These are phyloP conservation scores for Pyracantha coccinea DNA, from an alignment of 331 rosid genomes.

Conservation along the genomic window DNA sequence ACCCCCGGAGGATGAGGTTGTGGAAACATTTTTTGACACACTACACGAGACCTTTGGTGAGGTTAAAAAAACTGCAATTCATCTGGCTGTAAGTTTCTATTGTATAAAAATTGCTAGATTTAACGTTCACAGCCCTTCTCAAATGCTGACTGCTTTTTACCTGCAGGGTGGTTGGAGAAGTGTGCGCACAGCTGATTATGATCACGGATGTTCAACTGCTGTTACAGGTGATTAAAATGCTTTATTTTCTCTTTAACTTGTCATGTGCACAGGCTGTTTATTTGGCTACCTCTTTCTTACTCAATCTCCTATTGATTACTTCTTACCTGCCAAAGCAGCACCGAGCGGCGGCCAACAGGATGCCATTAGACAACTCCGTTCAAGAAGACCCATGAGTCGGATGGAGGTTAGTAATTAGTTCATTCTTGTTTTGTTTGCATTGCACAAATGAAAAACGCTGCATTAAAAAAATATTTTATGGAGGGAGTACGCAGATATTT, in stretches of 20 bases:
- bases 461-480: neutral
- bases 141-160: constrained; percentile 13
- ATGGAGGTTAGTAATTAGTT: constrained; percentile 56
- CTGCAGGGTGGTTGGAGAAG: constrained; percentile 68
- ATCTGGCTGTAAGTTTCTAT: constrained; percentile 18
- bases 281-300: neutral
- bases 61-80: constrained; percentile 47
- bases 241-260: constrained; percentile 13
- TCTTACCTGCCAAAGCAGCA: constrained; percentile 43
- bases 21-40: constrained; percentile 58
- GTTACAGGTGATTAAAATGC: constrained; percentile 49
- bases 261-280: constrained; percentile 8
- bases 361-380: constrained; percentile 49
- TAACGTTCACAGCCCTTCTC: constrained; percentile 6
- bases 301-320: constrained; percentile 7
- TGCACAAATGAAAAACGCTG: constrained; percentile 5
- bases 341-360: constrained; percentile 53
- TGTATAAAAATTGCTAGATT: constrained; percentile 14
- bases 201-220: constrained; percentile 34
- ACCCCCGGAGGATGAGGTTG: constrained; percentile 91
- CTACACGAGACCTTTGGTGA: constrained; percentile 57
- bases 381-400: constrained; percentile 75
- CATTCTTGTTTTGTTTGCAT: neutral
- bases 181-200: constrained; percentile 34
- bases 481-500: neutral